Base-by-base conservation (phyloP, 192 early-diverging fungal species). In the Coemansia asiatica region DNA sequence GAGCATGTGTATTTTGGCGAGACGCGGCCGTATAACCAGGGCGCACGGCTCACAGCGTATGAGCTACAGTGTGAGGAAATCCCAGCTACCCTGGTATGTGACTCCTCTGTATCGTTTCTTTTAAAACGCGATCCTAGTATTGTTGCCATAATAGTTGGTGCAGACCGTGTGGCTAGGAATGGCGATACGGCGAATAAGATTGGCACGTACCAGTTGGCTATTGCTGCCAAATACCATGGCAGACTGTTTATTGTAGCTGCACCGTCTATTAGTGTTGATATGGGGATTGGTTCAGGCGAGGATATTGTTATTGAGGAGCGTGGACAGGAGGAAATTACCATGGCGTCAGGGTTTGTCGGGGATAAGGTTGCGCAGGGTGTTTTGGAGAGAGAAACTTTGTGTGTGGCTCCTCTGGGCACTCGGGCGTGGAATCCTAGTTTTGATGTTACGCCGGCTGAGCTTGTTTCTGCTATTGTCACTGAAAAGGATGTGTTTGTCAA, bases 121-220 rank as follows among this genome's bases (percentile, higher is more conserved):
- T 66, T 99, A 25, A 61, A 71, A 0, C 60, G 74, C 47, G 82
- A 92, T 46, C 69, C 73, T 0, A 54, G 79, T 33, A 87, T 97
- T 23, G 72, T 85, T 1, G 97, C 95, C 29, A 90, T 99, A 36
- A 85, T 99, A 31, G 96, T 99, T 2, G 97, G 97, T 35, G 97
- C 97, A 0, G 97, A 99, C 63, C 89, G 96, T 56, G 94, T 99
- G 2, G 93, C 95, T 7, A 87, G 88, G 9, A 99, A 98, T 71
- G 97, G 97, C 47, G 97, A 99, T 66, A 98, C 96, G 0, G 95
- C 96, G 28, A 98, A 98, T 82, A 99, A 97, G 75, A 98, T 99
- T 62, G 97, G 97, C 15, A 99, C 96, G 6, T 99, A 98, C 63
- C 97, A 99, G 70, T 77, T 99, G 51, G 95, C 97, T 22, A 95